Percentiles rank a stretch among this genome's conserved stretches.
phyloP scores from a whole-genome alignment of 2,329 filamentous ascomycete genomes.

The Teratosphaeria zuluensis region DNA sequence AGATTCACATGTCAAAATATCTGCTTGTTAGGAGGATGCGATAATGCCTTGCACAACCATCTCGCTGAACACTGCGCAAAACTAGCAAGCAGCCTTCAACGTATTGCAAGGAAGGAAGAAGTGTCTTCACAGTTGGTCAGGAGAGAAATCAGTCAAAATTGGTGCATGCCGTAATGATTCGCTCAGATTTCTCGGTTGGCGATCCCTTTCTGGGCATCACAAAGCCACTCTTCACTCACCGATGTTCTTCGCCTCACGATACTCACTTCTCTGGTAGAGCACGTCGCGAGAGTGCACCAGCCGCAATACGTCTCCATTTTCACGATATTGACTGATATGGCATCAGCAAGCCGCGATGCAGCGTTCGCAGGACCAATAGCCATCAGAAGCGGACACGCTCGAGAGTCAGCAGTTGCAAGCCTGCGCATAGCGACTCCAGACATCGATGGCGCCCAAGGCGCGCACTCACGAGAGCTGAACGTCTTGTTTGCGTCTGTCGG shows the following conservation, averaged over 20 bases:
- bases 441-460: conserved; percentile 1
- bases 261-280: not conserved
- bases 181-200: not conserved
- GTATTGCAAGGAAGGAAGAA: too few relatives aligned
- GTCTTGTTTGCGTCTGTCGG: conserved; percentile 27
- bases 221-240: not conserved
- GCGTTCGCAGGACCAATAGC: not conserved
- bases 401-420: not conserved
- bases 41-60: too few relatives aligned
- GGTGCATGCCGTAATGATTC: not conserved
- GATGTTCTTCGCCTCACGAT: not conserved
- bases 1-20: not conserved
- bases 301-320: not conserved
- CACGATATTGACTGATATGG: not conserved
- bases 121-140: not conserved
- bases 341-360: not conserved
- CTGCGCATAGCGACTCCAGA: conserved; percentile 1
- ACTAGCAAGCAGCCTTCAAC: too few relatives aligned
- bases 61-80: too few relatives aligned
- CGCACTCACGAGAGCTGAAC: conserved; percentile 15
- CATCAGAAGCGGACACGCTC: not conserved
- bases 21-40: too few relatives aligned
- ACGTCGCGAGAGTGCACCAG: not conserved
- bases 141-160: not conserved
- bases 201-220: not conserved